Conservation (phyloP, 441 rosid genomes). For the Monsonia emarginata region DNA sequence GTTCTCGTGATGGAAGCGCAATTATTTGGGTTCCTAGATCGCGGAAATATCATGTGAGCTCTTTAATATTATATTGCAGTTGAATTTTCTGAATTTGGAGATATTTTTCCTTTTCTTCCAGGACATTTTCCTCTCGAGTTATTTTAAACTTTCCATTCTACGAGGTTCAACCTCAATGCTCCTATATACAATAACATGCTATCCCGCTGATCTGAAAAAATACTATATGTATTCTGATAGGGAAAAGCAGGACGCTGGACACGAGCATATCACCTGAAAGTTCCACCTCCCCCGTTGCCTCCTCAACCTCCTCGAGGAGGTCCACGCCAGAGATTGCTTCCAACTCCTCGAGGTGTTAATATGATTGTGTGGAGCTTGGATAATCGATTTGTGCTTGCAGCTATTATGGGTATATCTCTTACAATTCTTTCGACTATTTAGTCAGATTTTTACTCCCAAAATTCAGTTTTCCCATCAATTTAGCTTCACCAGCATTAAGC, state of each 20-base stretch:
- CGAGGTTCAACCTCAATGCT: conserved; percentile 17
- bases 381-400: conserved; percentile 99
- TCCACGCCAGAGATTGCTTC: conserved; percentile 94
- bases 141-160: conserved; percentile 18
- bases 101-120: conserved; percentile 12
- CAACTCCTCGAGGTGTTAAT: conserved; percentile 98
- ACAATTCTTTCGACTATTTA: conserved; percentile 1
- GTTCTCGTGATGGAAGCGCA: conserved; percentile 99
- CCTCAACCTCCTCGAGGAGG: conserved; percentile 98
- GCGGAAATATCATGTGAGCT: conserved; percentile 77
- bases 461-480: not conserved
- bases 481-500: not conserved
- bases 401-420: conserved; percentile 78
- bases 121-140: conserved; percentile 2
- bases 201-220: conserved; percentile 11
- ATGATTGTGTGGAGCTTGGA: conserved; percentile 98
- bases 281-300: conserved; percentile 98
- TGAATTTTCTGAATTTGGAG: conserved; percentile 15
- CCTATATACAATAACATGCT: not conserved
- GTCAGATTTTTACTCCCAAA: not conserved
- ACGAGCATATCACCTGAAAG: conserved; percentile 83
- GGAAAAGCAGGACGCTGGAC: conserved; percentile 89
- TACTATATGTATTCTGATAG: conserved; percentile 30
- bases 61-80: conserved; percentile 3
- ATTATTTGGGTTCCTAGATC: conserved; percentile 93